Evolutionary conservation across 176 grass and related monocot species (phyloP), one percentile per base, ranked within the genome.

Genomic region (Oryza meridionalis): DNA sequence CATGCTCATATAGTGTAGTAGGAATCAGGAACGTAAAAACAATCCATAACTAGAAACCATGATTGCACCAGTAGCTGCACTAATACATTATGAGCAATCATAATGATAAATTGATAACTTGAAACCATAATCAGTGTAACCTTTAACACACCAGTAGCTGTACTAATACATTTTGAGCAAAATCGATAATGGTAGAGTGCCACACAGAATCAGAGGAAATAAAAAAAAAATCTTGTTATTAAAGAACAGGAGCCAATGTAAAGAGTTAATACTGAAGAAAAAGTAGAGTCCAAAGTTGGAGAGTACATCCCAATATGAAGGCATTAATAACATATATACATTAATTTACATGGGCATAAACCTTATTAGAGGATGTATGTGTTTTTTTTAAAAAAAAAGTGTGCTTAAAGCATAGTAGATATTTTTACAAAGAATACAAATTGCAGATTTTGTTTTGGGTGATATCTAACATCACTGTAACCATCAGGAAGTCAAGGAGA

Each of bases 91-190:
- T 40, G 7, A 40, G 38, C 38, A 75, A 64, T 67, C 65, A 42
- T 7, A 77, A 9, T 78, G 6, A 9, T 77, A 21, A 59, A 84
- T 40, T 40, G 38, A 73, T 43, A 72, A 74, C 67, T 45, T 62
- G 5, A 88, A 26, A 71, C 38, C 26, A 58, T 15, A 12, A 31
- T 76, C 32, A 26, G 71, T 44, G 35, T 3, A 38, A 67, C 42
- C 82, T 88, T 83, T 64, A 62, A 33, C 50, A 65, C 45, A 4
- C 53, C 76, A 72, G 5, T 49, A 83, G n/a, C 43, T 42, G 69
- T n/a, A 64, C 15, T 55, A 37, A 19, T 55, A 71, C 11, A 72
- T 10, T 40, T 74, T 72, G 58, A 72, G 74, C 4, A 40, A 68
- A 75, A 64, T 67, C 65, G 15, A 42, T 7, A 77, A 9, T 78